These are phyloP conservation scores for Candida sp. DNA, from an alignment of 1,139 yeast genomes.

Conservation along the genomic window DNA sequence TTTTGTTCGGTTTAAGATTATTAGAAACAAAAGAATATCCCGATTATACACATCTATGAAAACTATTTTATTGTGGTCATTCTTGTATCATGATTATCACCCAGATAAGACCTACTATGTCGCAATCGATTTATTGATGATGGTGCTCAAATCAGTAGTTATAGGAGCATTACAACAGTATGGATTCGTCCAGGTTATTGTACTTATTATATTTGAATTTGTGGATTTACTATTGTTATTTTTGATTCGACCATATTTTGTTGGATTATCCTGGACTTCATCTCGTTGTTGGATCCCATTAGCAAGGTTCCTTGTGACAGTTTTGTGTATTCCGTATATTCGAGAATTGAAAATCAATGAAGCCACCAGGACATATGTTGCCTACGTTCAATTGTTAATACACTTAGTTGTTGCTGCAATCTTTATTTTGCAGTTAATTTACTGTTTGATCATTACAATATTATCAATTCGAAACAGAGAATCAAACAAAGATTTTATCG, in stretches of 20 bases:
- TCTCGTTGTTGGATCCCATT: conserved; percentile 33
- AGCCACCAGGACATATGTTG: conserved; percentile 32
- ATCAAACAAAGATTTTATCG: conserved; percentile 6
- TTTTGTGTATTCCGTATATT: conserved; percentile 42
- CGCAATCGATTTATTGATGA: conserved; percentile 26
- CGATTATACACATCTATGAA: conserved; percentile 46
- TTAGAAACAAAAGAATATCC: conserved; percentile 20
- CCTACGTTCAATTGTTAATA: conserved; percentile 37
- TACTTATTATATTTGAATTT: conserved; percentile 35
- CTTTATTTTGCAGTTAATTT: conserved; percentile 31
- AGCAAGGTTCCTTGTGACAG: conserved; percentile 33
- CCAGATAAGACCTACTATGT: conserved; percentile 41
- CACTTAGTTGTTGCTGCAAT: conserved; percentile 35
- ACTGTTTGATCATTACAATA: conserved; percentile 26
- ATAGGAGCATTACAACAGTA: conserved; percentile 41
- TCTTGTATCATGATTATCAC: conserved; percentile 39
- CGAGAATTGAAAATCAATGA: conserved; percentile 29
- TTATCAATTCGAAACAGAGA: conserved; percentile 16
- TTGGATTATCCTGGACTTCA: conserved; percentile 34
- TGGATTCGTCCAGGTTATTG: conserved; percentile 43
- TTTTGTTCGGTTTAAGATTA: conserved; percentile 13
- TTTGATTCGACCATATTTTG: conserved; percentile 37
- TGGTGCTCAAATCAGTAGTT: conserved; percentile 32
- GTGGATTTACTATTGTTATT: conserved; percentile 28
- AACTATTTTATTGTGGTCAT: conserved; percentile 46